Evolutionary conservation across 2,329 filamentous ascomycete genomes (phyloP).

Genomic region (Trichophyton verrucosum): DNA sequence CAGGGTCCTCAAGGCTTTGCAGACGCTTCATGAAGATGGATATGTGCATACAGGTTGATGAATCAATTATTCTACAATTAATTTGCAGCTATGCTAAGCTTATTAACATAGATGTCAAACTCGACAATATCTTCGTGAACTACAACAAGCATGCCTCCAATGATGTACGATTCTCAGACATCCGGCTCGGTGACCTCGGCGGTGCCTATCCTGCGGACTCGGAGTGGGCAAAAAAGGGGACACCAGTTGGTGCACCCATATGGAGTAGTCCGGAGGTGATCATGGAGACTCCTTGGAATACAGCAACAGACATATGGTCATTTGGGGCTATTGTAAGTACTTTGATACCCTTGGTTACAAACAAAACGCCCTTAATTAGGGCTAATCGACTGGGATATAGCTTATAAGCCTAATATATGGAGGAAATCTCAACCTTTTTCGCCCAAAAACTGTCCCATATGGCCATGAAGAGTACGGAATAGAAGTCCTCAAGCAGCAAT

Average conservation of each 20-base stretch:
- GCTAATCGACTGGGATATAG: slow-evolving; percentile 9
- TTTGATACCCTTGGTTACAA: not conserved
- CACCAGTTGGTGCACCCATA: slow-evolving; percentile 13
- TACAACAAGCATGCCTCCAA: slow-evolving; percentile 6
- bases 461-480: slow-evolving; percentile 10
- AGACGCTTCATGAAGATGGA: slow-evolving; percentile 13
- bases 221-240: slow-evolving; percentile 11
- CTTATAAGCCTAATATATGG: slow-evolving; percentile 9
- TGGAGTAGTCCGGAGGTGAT: slow-evolving; percentile 15
- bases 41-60: slow-evolving; percentile 15
- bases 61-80: not conserved
- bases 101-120: slow-evolving; percentile 14
- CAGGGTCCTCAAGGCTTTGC: slow-evolving; percentile 12
- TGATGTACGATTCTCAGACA: slow-evolving; percentile 14
- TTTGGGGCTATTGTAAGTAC: slow-evolving; percentile 16
- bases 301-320: slow-evolving; percentile 21
- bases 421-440: slow-evolving; percentile 9
- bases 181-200: slow-evolving; percentile 11
- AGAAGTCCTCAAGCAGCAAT: slow-evolving; percentile 6
- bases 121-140: slow-evolving; percentile 15
- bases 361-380: not conserved
- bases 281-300: slow-evolving; percentile 16
- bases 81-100: not conserved
- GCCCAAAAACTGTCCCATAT: slow-evolving; percentile 3
- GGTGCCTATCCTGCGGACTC: slow-evolving; percentile 10